phyloP scores from a whole-genome alignment of 2,329 filamentous ascomycete genomes.

The Ophiostoma sp. region DNA sequence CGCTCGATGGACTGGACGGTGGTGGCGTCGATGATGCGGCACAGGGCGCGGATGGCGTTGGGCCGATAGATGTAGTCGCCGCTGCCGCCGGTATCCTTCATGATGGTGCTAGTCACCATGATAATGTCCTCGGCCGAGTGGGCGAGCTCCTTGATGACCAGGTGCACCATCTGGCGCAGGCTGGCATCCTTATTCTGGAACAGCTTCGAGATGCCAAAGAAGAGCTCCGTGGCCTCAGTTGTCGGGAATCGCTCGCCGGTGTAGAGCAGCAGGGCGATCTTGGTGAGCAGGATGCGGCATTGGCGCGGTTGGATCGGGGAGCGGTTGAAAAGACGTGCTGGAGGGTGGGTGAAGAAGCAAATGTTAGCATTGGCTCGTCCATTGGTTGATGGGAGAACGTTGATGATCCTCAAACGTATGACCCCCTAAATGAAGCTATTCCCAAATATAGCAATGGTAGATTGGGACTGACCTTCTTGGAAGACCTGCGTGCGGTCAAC shows the following conservation, averaged over 20 bases:
- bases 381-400: neutral
- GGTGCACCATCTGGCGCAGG: slow-evolving; percentile 96
- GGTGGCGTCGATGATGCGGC: slow-evolving; percentile 93
- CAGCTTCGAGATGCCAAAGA: slow-evolving; percentile 98
- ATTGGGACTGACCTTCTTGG: slow-evolving; percentile 76
- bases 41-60: slow-evolving; percentile 93
- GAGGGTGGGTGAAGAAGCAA: neutral
- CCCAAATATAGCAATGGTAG: slow-evolving; percentile 13
- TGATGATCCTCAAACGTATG: neutral
- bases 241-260: slow-evolving; percentile 96
- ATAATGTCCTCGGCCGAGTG: slow-evolving; percentile 97
- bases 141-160: slow-evolving; percentile 96
- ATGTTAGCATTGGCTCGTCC: neutral
- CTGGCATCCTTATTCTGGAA: slow-evolving; percentile 99
- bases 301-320: slow-evolving; percentile 94
- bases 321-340: slow-evolving; percentile 96
- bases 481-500: slow-evolving; percentile 97
- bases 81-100: slow-evolving; percentile 97
- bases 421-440: slow-evolving; percentile 23
- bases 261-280: slow-evolving; percentile 94
- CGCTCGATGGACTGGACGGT: slow-evolving; percentile 98
- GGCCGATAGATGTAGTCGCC: slow-evolving; percentile 92
- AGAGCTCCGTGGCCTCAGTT: slow-evolving; percentile 95
- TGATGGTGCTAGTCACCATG: slow-evolving; percentile 99
- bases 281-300: slow-evolving; percentile 96